Percentiles rank a stretch among this genome's conserved stretches.
These are phyloP conservation scores for Gynochthodes officinalis DNA, from an alignment of 257 asterid species.

Conservation along the genomic window DNA sequence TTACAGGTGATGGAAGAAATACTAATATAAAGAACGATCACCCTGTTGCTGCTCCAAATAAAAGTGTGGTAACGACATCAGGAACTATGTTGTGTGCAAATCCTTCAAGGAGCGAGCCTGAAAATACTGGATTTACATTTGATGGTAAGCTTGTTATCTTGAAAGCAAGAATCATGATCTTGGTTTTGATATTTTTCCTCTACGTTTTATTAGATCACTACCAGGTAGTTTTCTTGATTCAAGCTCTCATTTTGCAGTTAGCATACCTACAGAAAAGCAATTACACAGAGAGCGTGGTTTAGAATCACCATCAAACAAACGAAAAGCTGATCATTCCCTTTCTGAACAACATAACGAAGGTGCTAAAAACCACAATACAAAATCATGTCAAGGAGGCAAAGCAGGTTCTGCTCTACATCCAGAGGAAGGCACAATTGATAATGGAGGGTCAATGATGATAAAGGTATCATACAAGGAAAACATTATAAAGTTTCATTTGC, in stretches of 20 bases:
- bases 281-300: not conserved
- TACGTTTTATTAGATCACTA: not conserved
- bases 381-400: not conserved
- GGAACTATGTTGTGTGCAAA: not conserved
- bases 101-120: not conserved
- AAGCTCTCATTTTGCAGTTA: conserved; percentile 1
- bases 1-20: not conserved
- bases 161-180: not conserved
- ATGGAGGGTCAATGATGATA: conserved; percentile 5
- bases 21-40: not conserved
- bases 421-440: not conserved
- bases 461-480: conserved; percentile 12
- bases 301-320: not conserved
- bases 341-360: not conserved
- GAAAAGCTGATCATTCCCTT: conserved; percentile 7
- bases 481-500: conserved; percentile 21
- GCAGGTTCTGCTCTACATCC: not conserved
- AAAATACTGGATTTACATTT: not conserved
- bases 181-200: not conserved
- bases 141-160: not conserved
- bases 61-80: not conserved
- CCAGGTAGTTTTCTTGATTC: not conserved
- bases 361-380: not conserved
- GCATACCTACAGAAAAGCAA: not conserved
- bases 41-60: not conserved